Base-by-base conservation (phyloP, 192 early-diverging fungal species). In the Coemansia sp. region DNA sequence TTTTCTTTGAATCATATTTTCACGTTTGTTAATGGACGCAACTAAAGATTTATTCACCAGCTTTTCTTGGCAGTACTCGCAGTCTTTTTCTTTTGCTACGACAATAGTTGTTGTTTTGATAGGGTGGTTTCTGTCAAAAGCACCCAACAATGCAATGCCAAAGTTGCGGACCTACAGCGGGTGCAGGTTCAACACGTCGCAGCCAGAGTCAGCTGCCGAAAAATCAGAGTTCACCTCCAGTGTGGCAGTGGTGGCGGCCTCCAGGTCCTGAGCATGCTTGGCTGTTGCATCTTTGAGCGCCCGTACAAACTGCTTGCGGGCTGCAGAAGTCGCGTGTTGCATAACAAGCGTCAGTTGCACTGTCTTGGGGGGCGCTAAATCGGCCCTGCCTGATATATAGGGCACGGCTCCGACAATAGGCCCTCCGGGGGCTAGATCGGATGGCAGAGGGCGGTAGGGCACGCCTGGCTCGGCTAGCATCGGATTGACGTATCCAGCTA, bases 321-420 rank as follows among this genome's bases (percentile, higher is more conserved):
- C 52, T 8, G 59, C 65, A 6, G 81, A 83, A 0, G 73, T 70
- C 2, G 71, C 64, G 13, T 83, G 81, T 67, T 83, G 81, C 81
- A 83, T 83, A 33, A 83, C 81, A 44, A 83, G 81, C 29, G 81
- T 84, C 13, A 84, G 76, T 61, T 78, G 81, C 5, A 57, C 61
- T 6, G 73, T 64, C 13, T 66, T 63, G 15, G 46, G 38, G 22
- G 68, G 72, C n/a, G 69, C 61, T 0, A 42, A 33, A 18, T 75
- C 75, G 0, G 72, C 43, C 22, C 71, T 71, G 16, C 63, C 68
- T 34, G 57, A 40, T 5, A 49, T 18, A 55, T 62, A 31, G 10
- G 46, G 27, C 29, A 34, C 12, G 24, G 55, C 55, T 27, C 55
- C 55, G 29, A 16, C 20, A 31, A 34, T 31, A 34, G 38, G 22